These are phyloP conservation scores for Tricholoma saponaceum DNA, from an alignment of 768 basidiomycete genomes.

Conservation along the genomic window DNA sequence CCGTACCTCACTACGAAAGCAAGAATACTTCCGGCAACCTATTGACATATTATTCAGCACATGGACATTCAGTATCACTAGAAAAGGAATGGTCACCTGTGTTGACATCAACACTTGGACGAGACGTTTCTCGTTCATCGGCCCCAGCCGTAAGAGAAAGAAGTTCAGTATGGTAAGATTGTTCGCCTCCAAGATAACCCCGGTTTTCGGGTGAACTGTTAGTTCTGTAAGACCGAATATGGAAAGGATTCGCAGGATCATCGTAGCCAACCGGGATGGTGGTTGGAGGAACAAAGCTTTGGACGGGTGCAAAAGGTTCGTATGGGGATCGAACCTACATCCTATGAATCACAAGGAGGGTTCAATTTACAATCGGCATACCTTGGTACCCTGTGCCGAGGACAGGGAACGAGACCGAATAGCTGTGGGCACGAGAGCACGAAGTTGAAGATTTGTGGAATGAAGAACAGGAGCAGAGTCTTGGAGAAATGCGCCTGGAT, in stretches of 20 bases:
- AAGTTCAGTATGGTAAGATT: conserved; percentile 93
- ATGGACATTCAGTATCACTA: neutral
- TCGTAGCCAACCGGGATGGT: conserved; percentile 48
- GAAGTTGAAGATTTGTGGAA: conserved; percentile 99
- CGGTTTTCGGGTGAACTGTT: conserved; percentile 47
- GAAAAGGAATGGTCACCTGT: conserved; percentile 49
- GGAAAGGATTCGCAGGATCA: conserved; percentile 58
- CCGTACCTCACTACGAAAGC: conserved; percentile 92
- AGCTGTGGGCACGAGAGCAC: conserved; percentile 91
- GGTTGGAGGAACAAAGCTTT: conserved; percentile 55
- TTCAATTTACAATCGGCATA: conserved; percentile 29
- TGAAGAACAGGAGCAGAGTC: conserved; percentile 92
- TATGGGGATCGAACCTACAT: conserved; percentile 67
- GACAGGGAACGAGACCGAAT: conserved; percentile 91
- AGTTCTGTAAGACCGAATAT: conserved; percentile 65
- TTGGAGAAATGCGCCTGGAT: conserved; percentile 98
- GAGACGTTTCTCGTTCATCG: conserved; percentile 81
- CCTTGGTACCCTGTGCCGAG: conserved; percentile 91
- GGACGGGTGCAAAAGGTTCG: conserved; percentile 78
- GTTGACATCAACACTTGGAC: conserved; percentile 68
- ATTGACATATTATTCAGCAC: conserved; percentile 1
- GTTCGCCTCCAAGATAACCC: conserved; percentile 63
- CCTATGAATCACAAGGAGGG: conserved; percentile 2
- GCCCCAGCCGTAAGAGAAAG: conserved; percentile 74
- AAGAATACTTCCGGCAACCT: conserved; percentile 72